Evolutionary conservation across 2,329 filamentous ascomycete species (phyloP).

Genomic region (Chaetothyriales sp.): DNA sequence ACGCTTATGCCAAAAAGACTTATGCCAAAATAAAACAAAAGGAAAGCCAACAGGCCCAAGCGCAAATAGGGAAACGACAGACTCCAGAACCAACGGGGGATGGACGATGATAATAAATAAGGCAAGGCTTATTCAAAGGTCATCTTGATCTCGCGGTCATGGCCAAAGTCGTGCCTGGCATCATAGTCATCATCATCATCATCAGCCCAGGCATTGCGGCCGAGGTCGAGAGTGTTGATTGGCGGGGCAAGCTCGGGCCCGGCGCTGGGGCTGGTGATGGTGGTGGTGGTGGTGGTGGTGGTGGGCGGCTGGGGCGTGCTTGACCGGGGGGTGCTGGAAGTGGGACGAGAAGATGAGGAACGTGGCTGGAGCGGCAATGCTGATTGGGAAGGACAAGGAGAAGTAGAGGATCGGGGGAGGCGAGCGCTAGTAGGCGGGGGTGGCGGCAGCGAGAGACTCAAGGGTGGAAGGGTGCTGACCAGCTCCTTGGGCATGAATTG

Average conservation of each 20-base stretch:
- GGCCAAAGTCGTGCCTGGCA: constrained; percentile 50
- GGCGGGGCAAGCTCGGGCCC: constrained; percentile 1
- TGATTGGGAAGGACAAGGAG: constrained; percentile 10
- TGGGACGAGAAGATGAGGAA: too few relatives aligned
- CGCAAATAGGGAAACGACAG: too few relatives aligned
- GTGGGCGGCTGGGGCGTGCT: constrained; percentile 2
- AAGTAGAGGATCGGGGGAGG: constrained; percentile 4
- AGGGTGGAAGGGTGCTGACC: constrained; percentile 14
- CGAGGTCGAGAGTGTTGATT: constrained; percentile 22
- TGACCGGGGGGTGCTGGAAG: constrained; percentile 1
- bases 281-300: not conserved
- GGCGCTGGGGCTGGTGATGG: not conserved
- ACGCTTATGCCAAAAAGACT: not conserved
- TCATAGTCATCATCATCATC: constrained; percentile 34
- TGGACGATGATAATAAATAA: not conserved
- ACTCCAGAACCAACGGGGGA: too few relatives aligned
- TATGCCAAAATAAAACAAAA: too few relatives aligned
- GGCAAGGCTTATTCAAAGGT: constrained; percentile 52
- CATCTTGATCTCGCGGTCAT: constrained; percentile 60
- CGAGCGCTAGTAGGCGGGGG: constrained; percentile 1
- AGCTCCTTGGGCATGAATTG: constrained; percentile 12
- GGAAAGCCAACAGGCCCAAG: too few relatives aligned
- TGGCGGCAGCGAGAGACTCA: constrained; percentile 7
- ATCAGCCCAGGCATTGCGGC: constrained; percentile 55
- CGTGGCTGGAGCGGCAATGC: constrained; percentile 13